Evolutionary conservation across 1,284 basidiomycete genomes (phyloP).

Genomic region (Pseudozyma pruni): DNA sequence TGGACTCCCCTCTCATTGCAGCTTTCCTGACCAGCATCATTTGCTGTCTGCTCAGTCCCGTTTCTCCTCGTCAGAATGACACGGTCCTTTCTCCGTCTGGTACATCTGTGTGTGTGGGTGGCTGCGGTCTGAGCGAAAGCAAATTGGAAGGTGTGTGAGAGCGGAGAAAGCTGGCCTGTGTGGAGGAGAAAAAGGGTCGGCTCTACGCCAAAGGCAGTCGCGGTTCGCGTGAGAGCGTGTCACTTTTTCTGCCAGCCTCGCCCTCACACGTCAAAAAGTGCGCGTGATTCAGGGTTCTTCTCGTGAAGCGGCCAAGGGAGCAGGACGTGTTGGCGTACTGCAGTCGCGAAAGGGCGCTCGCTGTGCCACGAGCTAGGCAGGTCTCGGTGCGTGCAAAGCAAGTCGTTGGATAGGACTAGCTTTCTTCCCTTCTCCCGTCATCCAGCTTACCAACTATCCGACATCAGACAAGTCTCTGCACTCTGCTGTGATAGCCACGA

Average conservation of each 20-base stretch:
- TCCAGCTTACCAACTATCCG: not conserved
- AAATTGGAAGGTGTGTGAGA: not conserved
- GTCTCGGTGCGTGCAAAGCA: not conserved
- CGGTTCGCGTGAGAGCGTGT: constrained; percentile 39
- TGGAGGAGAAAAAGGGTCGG: constrained; percentile 13
- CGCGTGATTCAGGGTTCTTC: constrained; percentile 15
- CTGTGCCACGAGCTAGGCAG: not conserved
- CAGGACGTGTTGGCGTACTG: constrained; percentile 8
- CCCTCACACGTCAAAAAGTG: constrained; percentile 25
- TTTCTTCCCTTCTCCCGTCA: not conserved
- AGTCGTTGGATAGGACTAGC: not conserved
- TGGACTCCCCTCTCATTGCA: too few relatives aligned
- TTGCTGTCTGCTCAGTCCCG: not conserved
- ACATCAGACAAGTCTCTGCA: not conserved
- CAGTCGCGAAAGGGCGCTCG: constrained; percentile 3
- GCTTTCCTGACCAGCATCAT: not conserved
- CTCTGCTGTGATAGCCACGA: not conserved
- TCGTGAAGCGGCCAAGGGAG: not conserved
- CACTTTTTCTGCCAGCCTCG: constrained; percentile 10
- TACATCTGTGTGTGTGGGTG: too few relatives aligned
- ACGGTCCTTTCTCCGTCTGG: too few relatives aligned
- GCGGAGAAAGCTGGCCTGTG: constrained; percentile 16
- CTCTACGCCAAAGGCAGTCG: constrained; percentile 42
- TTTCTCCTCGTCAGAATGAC: not conserved
- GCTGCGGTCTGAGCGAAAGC: not conserved